Conservation (phyloP, 2,329 filamentous ascomycete species). For the Sclerotinia sclerotiorum region DNA sequence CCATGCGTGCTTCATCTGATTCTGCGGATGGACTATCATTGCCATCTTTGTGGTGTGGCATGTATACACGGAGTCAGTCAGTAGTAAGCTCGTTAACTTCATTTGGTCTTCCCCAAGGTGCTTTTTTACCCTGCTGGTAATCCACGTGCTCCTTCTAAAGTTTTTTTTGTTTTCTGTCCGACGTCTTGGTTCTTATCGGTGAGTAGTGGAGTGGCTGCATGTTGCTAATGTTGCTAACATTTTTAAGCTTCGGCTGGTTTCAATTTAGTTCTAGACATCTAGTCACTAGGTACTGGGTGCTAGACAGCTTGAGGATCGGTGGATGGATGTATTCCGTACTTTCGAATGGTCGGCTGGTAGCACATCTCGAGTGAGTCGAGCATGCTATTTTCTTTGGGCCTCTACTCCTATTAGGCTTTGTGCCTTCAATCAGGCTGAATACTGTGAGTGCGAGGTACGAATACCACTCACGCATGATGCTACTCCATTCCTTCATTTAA, state of each 20-base stretch:
- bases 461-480: not conserved
- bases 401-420: not conserved
- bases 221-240: not conserved
- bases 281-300: not conserved
- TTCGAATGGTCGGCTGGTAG: no score
- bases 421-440: constrained; percentile 5
- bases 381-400: not conserved
- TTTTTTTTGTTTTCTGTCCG: not conserved
- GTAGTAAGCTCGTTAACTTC: not conserved
- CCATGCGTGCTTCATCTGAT: not conserved
- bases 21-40: not conserved
- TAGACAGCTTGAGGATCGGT: not conserved
- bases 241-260: not conserved
- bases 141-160: constrained; percentile 14
- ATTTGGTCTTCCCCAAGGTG: constrained; percentile 10
- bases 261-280: not conserved
- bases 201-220: constrained; percentile 4
- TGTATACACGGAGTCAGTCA: not conserved
- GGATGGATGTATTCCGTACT: no score
- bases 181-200: not conserved
- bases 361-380: not conserved
- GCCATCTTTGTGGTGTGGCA: not conserved
- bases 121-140: not conserved
- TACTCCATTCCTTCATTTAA: not conserved
- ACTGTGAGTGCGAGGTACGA: not conserved